Evolutionary conservation across 1,284 basidiomycete genomes (phyloP).

Genomic region (Fomitopsis pinicola): DNA sequence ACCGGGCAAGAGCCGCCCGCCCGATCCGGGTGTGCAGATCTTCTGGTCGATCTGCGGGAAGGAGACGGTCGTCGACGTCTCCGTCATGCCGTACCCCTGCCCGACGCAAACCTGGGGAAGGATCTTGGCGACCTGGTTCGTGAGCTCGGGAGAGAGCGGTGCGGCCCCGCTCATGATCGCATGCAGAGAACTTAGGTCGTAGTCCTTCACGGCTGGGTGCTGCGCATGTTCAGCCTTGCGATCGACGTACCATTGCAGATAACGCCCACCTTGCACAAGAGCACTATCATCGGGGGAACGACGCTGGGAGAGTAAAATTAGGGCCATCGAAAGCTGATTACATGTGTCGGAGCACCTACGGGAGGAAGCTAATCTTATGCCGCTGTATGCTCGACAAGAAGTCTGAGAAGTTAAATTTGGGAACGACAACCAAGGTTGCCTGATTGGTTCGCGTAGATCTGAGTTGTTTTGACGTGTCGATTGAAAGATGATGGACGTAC

Average conservation of each 20-base stretch:
- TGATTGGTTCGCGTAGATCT: slow-evolving; percentile 19
- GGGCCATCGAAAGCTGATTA: no score
- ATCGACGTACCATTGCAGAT: background rate
- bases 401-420: slow-evolving; percentile 59
- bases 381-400: slow-evolving; percentile 63
- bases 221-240: slow-evolving; percentile 21
- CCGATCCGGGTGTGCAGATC: slow-evolving; percentile 28
- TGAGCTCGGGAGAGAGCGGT: slow-evolving; percentile 60
- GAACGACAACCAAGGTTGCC: slow-evolving; percentile 52
- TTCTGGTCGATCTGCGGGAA: slow-evolving; percentile 19
- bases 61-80: slow-evolving; percentile 44
- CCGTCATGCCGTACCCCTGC: slow-evolving; percentile 56
- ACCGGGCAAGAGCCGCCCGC: slow-evolving; percentile 35
- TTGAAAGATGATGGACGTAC: slow-evolving; percentile 24
- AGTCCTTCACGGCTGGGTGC: slow-evolving; percentile 59
- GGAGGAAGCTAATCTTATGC: slow-evolving; percentile 56
- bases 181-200: slow-evolving; percentile 54
- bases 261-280: slow-evolving; percentile 45
- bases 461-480: background rate
- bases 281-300: slow-evolving; percentile 60
- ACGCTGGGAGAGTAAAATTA: slow-evolving; percentile 34
- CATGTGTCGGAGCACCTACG: slow-evolving; percentile 33
- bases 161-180: slow-evolving; percentile 62
- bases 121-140: slow-evolving; percentile 45
- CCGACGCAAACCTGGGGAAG: slow-evolving; percentile 54